phyloP scores from a whole-genome alignment of 306 rosid genomes.

The Senna tora region DNA sequence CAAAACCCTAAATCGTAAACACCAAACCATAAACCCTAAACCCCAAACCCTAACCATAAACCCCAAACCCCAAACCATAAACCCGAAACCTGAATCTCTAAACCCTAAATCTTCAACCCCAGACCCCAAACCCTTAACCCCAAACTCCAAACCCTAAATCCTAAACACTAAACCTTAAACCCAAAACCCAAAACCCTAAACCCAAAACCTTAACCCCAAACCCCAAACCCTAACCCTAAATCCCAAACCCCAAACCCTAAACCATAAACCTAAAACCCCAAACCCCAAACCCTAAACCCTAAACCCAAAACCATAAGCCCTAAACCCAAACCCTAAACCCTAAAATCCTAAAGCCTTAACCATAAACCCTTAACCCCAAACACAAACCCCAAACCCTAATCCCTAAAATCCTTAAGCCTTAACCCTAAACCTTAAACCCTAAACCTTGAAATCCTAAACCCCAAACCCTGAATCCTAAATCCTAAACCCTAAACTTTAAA shows the following conservation, averaged over 20 bases:
- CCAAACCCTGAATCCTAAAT: conserved; percentile 19
- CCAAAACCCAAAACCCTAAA: conserved; percentile 17
- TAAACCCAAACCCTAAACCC: too few relatives aligned
- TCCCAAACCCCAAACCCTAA: conserved; percentile 24
- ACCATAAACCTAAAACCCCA: conserved; percentile 14
- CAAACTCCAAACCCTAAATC: too few relatives aligned
- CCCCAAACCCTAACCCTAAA: too few relatives aligned
- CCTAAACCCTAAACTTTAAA: conserved; percentile 10
- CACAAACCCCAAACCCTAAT: too few relatives aligned
- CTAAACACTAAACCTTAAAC: conserved; percentile 22
- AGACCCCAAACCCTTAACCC: too few relatives aligned
- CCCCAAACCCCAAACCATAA: conserved; percentile 5
- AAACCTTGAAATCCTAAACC: conserved; percentile 3
- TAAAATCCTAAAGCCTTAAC: too few relatives aligned
- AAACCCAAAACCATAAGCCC: too few relatives aligned
- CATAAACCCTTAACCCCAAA: too few relatives aligned
- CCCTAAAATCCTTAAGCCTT: background rate
- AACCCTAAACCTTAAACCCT: conserved; percentile 2
- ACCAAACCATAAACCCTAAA: conserved; percentile 24
- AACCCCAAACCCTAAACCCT: too few relatives aligned
- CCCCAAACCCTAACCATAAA: background rate
- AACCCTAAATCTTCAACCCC: conserved; percentile 20
- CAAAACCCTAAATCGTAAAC: background rate
- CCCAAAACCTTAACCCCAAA: too few relatives aligned
- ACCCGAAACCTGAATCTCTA: too few relatives aligned